Evolutionary conservation across 1,139 yeast genomes (phyloP), one percentile per base, ranked within the genome.

Genomic region (Candida gigantensis): DNA sequence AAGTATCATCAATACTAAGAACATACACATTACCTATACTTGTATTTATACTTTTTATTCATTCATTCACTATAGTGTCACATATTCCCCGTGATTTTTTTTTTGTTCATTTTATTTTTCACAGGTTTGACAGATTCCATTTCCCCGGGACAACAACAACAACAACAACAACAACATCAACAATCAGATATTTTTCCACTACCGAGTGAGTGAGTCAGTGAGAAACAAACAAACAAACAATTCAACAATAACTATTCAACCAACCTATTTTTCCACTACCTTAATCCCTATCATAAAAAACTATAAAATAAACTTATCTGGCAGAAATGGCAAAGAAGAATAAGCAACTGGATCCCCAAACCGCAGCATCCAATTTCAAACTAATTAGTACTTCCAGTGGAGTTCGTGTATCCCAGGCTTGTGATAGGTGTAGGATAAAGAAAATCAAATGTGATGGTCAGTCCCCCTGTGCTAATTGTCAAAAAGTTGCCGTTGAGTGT

Each of bases 381-480:
- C 53, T 70, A 34, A 71, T 71, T 30, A 62, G 57, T 35, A 68
- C 75, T 10, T 62, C 65, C 8, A 47, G 62, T 4, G 74, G 76
- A 0, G 56, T 64, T 9, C 51, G 85, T 45, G 82, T 82, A 3
- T 76, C 85, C 2, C 92, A 84, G 55, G 92, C 92, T 3, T 84
- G 94, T 61, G 92, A 84, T 56, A 65, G 94, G 29, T 84, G 94
- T 51, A 65, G 92, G 36, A 74, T 83, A 45, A 81, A 85, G 49
- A 84, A 84, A 59, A 81, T 83, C 48, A 82, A 81, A 50, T 84
- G 94, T 61, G 85, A 82, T 50, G 92, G 92, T 1, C 64, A 72
- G 41, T 69, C 77, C 2, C 90, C 92, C 2, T 84, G 94, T 54
- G 67, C 77, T 27, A 81, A 81, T 50, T 84, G 92, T 53, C 61